Evolutionary conservation across 306 rosid species (phyloP), one percentile per base, ranked within the genome.

Genomic region (Pterocarpus macrocarpus): DNA sequence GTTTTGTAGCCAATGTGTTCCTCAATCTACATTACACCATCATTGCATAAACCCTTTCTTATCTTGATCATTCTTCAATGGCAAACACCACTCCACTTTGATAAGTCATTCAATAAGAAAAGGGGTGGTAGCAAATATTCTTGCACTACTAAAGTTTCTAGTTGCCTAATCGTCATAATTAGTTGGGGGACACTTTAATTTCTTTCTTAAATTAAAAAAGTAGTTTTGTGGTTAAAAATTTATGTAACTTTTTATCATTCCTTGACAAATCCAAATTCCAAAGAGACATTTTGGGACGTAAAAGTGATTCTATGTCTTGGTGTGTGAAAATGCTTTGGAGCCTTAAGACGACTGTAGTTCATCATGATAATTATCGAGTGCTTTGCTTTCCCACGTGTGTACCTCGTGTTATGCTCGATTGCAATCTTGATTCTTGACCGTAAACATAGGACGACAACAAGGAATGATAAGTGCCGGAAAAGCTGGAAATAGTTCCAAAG

Each of bases 301-400:
- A 85, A 86, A 88, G 91, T 32, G 80, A 66, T 86, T 84, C 78
- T 76, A 84, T 84, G 91, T 88, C 90, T 63, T 86, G 86, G 84
- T 77, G 83, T 82, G 86, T 73, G 47, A 55, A 16, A 55, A 16
- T 55, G 30, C 22, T 55, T 55, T n/a, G 61, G 7, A 17, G 61
- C 22, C 16, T 8, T 17, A 71, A 53, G 36, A 33, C 28, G 43
- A 52, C 22, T 15, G 17, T 22, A 65, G 67, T 39, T 32, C 30
- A 39, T 13, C 73, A 7, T 58, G 62, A 5, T 17, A 16, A 56
- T n/a, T 11, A 75, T 58, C 34, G 39, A 53, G 72, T 76, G 67
- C 65, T 71, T 61, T 80, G 72, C 33, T 69, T 56, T 82, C 76
- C 33, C 86, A 79, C 91, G 81, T 80, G 86, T 77, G 66, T 33